Base-by-base conservation (phyloP, 441 rosid species). In the Arabidopsis hybrid region DNA sequence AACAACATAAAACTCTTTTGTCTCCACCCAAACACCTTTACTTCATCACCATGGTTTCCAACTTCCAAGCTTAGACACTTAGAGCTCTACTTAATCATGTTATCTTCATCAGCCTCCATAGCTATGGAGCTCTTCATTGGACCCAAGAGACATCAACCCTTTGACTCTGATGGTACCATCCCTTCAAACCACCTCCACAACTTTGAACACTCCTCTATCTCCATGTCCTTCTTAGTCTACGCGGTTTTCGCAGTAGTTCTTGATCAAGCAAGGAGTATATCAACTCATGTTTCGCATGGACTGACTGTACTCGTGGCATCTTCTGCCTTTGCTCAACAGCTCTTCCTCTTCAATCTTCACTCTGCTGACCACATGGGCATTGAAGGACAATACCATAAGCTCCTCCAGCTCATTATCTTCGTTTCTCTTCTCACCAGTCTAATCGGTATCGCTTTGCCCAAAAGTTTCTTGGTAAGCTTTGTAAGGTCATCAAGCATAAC, bases 361-460 rank as follows among this genome's bases (percentile, higher is more conserved):
- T 89, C 97, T 0, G 63, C 93, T 46, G 97, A 92, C 49, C 95
- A 92, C 75, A 83, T 83, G 88, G 93, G 95, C 5, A 64, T 89
- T 9, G 93, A 91, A 67, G 94, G 97, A 2, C 94, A 87, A 38
- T 91, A 86, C 67, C 97, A 89, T 64, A 53, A 85, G 46, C 87
- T 89, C 50, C 81, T 89, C 13, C 97, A 91, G 58, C 46, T 81
- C 9, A 65, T 76, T 35, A 74, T 88, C 7, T 60, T 62, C 16
- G 87, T 89, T 64, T 84, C 85, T 6, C 70, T 91, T 4, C 56
- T 79, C 65, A 84, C 94, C 6, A 86, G 88, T 7, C 73, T 89
- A 12, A 64, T 86, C 47, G 66, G 90, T 6, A 82, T 89, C 7
- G 81, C 81, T 11, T 26, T 42, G 12, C 91, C 90, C 0, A 69